Evolutionary conservation across 176 grass and related monocot genomes (phyloP).

Genomic region (Aegilops bicornis): DNA sequence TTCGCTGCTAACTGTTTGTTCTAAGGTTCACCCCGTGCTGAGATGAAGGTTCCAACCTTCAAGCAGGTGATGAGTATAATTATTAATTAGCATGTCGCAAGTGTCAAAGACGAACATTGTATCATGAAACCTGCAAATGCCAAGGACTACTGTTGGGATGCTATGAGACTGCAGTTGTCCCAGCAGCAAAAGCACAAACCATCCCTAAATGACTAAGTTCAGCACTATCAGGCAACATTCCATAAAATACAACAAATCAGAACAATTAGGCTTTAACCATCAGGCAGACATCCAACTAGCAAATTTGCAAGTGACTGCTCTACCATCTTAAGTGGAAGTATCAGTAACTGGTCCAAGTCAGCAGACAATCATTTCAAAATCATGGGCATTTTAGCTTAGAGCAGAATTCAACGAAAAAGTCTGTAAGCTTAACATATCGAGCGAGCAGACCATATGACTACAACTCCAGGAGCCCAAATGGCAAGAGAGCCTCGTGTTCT

Average conservation of each 20-base stretch:
- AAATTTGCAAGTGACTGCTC: not conserved
- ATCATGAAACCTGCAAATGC: not conserved
- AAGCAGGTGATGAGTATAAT: constrained; percentile 10
- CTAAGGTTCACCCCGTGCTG: not conserved
- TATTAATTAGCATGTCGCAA: not conserved
- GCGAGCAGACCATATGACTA: not conserved
- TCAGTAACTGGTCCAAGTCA: not conserved
- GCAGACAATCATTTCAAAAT: not conserved
- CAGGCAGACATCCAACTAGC: not conserved
- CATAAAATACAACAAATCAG: not conserved
- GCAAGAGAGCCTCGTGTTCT: not conserved
- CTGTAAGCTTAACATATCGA: not conserved
- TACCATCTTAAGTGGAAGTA: not conserved
- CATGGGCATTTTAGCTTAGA: not conserved
- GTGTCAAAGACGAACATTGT: not conserved
- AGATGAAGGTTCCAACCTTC: not conserved
- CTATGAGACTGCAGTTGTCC: not conserved
- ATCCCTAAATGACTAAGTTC: not conserved
- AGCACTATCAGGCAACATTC: not conserved
- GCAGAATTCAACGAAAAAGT: not conserved
- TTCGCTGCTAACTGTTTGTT: not conserved
- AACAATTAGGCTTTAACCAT: not conserved
- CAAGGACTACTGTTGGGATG: not conserved
- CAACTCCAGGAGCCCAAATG: not conserved
- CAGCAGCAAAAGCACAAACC: not conserved